Evolutionary conservation across 345 rosid species (phyloP).

Genomic region (Aquilaria sinensis): DNA sequence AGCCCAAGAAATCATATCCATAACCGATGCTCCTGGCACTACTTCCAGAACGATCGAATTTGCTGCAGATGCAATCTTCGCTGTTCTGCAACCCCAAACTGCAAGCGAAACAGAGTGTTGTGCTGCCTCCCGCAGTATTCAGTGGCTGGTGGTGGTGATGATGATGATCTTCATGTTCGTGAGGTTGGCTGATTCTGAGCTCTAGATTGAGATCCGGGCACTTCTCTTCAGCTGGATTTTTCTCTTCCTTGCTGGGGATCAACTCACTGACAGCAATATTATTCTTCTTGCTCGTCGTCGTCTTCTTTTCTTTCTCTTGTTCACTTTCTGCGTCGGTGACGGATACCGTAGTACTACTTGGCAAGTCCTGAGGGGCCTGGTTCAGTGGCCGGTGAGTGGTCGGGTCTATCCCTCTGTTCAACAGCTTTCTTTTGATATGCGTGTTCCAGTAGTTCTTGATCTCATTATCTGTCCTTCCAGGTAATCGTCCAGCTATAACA

Average conservation of each 20-base stretch:
- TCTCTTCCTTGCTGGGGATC: neutral
- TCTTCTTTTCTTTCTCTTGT: neutral
- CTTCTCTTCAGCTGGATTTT: neutral
- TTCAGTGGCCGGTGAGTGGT: slow-evolving; percentile 57
- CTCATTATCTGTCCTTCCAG: slow-evolving; percentile 84
- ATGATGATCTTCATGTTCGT: neutral
- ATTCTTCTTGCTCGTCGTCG: neutral
- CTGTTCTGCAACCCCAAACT: slow-evolving; percentile 7
- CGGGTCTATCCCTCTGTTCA: slow-evolving; percentile 76
- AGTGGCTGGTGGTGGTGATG: neutral
- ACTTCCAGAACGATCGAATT: neutral
- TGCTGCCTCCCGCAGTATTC: neutral
- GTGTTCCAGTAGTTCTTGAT: slow-evolving; percentile 89
- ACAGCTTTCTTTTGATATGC: slow-evolving; percentile 75
- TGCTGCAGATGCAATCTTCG: neutral
- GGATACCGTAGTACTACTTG: slow-evolving; percentile 3
- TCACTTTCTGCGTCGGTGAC: neutral
- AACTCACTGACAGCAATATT: neutral
- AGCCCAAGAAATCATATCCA: slow-evolving; percentile 74
- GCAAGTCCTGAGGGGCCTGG: slow-evolving; percentile 17
- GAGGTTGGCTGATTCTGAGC: slow-evolving; percentile 7
- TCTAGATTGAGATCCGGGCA: slow-evolving; percentile 9
- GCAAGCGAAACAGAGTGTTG: neutral
- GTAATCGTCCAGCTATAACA: slow-evolving; percentile 69
- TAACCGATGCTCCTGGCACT: slow-evolving; percentile 11